These are phyloP conservation scores for Spergularia azorica DNA, from an alignment of 179 eudicot species.

Conservation along the genomic window DNA sequence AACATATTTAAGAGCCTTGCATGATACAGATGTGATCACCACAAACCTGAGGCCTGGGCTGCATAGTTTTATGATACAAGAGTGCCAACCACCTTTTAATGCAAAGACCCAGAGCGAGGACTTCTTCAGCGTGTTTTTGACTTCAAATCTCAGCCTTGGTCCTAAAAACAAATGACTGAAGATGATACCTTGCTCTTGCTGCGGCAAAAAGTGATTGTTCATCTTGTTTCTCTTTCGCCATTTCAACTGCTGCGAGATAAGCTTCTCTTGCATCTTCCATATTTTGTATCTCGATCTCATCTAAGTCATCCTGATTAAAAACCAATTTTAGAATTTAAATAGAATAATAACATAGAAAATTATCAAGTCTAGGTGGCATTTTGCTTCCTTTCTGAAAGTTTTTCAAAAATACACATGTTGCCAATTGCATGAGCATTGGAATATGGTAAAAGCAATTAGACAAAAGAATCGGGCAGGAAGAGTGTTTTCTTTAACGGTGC, in stretches of 20 bases:
- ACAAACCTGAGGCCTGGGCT: conserved; percentile 15
- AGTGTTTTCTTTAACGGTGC: background rate
- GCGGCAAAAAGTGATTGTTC: conserved; percentile 78
- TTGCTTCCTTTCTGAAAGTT: background rate
- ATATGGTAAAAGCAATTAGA: background rate
- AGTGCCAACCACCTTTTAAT: conserved; percentile 18
- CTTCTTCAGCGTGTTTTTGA: conserved; percentile 5
- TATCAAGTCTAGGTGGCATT: background rate
- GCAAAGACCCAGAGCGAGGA: background rate
- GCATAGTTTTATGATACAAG: conserved; percentile 19
- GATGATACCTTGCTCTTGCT: conserved; percentile 58
- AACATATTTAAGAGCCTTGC: conserved; percentile 17
- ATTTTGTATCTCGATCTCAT: conserved; percentile 53
- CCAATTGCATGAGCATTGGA: background rate
- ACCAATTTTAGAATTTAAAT: background rate
- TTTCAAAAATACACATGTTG: background rate
- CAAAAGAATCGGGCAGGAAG: no score
- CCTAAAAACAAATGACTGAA: conserved; percentile 62
- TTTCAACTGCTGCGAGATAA: conserved; percentile 69
- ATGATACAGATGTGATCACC: conserved; percentile 29
- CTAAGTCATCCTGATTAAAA: conserved; percentile 50
- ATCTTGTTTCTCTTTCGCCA: conserved; percentile 69
- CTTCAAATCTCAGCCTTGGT: conserved; percentile 8
- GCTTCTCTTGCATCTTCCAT: conserved; percentile 76
- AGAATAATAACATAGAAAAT: background rate